phyloP scores from a whole-genome alignment of 164 flowering plant genomes.

The Vitis vinifera region ASM3070453v1 NC_081808.1:4575001-4575500 shows the following conservation, averaged over 20 bases:
- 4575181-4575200: slow-evolving; percentile 37
- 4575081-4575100: slow-evolving; percentile 22
- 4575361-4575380: slow-evolving; percentile 45
- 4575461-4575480: slow-evolving; percentile 59
- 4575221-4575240: slow-evolving; percentile 60
- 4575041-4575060: not conserved
- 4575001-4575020: too few relatives aligned
- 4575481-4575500: slow-evolving; percentile 53
- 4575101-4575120: slow-evolving; percentile 30
- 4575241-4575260: slow-evolving; percentile 42
- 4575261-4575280: slow-evolving; percentile 72
- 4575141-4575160: slow-evolving; percentile 32
- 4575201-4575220: slow-evolving; percentile 75
- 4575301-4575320: slow-evolving; percentile 73
- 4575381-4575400: slow-evolving; percentile 73
- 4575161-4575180: slow-evolving; percentile 33
- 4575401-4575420: slow-evolving; percentile 75
- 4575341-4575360: slow-evolving; percentile 46
- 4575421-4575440: slow-evolving; percentile 75
- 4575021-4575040: not conserved
- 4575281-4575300: slow-evolving; percentile 70
- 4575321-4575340: slow-evolving; percentile 38
- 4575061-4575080: not conserved
- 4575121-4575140: slow-evolving; percentile 33
- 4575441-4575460: slow-evolving; percentile 72